Evolutionary conservation across 495 filamentous ascomycete species (phyloP).

Genomic region (Daldinia decipiens): DNA sequence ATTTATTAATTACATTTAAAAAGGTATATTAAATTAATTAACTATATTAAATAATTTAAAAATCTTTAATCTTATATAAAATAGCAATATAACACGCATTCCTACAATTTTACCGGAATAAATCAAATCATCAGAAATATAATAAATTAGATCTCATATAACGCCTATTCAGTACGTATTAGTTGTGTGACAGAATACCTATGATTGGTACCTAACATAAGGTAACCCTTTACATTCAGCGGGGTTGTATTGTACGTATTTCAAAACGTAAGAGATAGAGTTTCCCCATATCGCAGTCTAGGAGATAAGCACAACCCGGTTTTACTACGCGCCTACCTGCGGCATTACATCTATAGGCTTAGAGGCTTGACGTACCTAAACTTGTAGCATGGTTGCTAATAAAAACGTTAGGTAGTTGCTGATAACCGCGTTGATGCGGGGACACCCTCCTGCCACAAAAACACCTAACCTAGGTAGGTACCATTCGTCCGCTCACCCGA

Average conservation of each 20-base stretch:
- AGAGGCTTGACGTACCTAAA: background rate
- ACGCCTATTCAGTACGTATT: no score
- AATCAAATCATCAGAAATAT: no score
- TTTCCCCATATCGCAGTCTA: background rate
- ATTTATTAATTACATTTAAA: no score
- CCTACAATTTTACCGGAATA: no score
- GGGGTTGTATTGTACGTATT: background rate
- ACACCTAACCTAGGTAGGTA: background rate
- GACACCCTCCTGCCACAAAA: constrained; percentile 10
- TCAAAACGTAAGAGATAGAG: constrained; percentile 1
- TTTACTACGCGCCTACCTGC: constrained; percentile 1
- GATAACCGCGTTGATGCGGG: constrained; percentile 22
- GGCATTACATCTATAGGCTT: background rate
- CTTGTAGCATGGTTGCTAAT: background rate
- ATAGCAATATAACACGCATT: no score
- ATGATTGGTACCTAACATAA: no score
- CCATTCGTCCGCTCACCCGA: background rate
- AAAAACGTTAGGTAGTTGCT: background rate
- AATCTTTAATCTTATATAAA: no score
- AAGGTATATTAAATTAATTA: no score
- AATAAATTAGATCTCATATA: no score
- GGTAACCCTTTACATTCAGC: background rate
- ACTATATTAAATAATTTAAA: no score
- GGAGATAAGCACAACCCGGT: background rate
- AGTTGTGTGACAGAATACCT: no score